Base-by-base conservation (phyloP, 2,329 filamentous ascomycete species). In the Pseudopyrenochaeta lycopersici region DNA sequence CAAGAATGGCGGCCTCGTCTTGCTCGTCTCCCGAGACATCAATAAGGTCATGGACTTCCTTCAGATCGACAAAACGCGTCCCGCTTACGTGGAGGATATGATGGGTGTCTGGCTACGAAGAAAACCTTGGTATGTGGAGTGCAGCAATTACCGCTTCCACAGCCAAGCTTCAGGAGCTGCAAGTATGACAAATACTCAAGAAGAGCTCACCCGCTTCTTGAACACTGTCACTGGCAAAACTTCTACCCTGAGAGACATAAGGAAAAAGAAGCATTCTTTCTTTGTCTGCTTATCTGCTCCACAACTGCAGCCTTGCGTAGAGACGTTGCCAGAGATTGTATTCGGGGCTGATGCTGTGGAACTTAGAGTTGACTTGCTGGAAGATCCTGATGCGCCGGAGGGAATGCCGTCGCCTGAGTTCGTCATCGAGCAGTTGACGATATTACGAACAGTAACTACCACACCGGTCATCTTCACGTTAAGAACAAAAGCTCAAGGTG, bases 341-440 rank as follows among this genome's bases (percentile, higher is more conserved):
- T 87, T 96, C 35, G 95, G 95, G 4, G 90, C 91, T 7, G 94
- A 99, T 77, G 95, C 94, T 2, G 91, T 98, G 10, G 95, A 99
- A 76, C 79, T 99, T 46, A 87, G 95, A n/a, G 91, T 97, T 3
- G 95, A 99, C 76, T 80, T 99, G 36, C 84, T 99, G 14, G 84
- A 90, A 56, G 90, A 97, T 68, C 85, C 88, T 4, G 82, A 86
- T 3, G 79, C 79, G 11, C 72, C 80, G 17, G 78, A 79, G 41
- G 84, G 83, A 0, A 79, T 88, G 46, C 86, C 88, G 7, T 83
- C 85, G 0, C 77, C 87, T 0, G 92, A 96, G 52, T 96, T 90
- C 58, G 85, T 99, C 30, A 86, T 88, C 41, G 86, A 90, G 21
- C 93, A 99, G 68, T 83, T 98, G 33, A 88, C 93, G 1, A 81